Conservation (phyloP, 1,284 basidiomycete genomes). For the Fistulina hepatica region DNA sequence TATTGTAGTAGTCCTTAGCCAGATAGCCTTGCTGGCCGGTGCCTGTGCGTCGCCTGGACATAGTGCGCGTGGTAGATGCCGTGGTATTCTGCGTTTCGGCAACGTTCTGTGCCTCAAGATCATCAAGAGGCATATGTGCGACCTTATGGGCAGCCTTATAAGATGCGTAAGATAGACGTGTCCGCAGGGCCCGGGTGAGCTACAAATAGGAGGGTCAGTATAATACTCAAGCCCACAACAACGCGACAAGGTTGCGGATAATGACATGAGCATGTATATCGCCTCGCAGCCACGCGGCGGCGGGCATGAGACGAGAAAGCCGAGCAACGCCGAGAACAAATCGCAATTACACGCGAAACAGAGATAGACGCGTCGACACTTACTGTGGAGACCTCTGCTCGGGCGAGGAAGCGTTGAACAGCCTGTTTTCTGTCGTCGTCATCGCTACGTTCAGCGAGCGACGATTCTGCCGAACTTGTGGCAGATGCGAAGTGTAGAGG, state of each 20-base stretch:
- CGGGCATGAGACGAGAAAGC: constrained; percentile 11
- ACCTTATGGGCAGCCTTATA: constrained; percentile 71
- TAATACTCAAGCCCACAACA: too few relatives aligned
- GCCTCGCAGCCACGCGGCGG: neutral
- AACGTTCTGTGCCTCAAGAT: constrained; percentile 52
- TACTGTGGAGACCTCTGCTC: constrained; percentile 67
- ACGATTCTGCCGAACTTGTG: constrained; percentile 28
- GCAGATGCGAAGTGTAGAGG: constrained; percentile 33
- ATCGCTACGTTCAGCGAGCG: constrained; percentile 32
- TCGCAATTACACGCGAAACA: too few relatives aligned
- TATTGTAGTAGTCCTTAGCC: constrained; percentile 38
- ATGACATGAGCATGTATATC: constrained; percentile 1
- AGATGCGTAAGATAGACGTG: constrained; percentile 66
- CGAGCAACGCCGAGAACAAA: too few relatives aligned
- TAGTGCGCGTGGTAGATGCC: constrained; percentile 34
- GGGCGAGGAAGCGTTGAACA: constrained; percentile 60
- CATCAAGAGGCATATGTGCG: constrained; percentile 48
- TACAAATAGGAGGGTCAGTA: constrained; percentile 23
- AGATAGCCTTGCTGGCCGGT: too few relatives aligned
- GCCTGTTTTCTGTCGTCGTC: constrained; percentile 50
- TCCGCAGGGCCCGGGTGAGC: constrained; percentile 67
- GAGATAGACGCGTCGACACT: constrained; percentile 42
- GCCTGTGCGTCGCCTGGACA: constrained; percentile 44
- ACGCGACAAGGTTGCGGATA: constrained; percentile 16
- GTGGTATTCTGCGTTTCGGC: constrained; percentile 30